Evolutionary conservation across 805 yeast genomes (phyloP).

Genomic region (Yamadazyma nakazawae): DNA sequence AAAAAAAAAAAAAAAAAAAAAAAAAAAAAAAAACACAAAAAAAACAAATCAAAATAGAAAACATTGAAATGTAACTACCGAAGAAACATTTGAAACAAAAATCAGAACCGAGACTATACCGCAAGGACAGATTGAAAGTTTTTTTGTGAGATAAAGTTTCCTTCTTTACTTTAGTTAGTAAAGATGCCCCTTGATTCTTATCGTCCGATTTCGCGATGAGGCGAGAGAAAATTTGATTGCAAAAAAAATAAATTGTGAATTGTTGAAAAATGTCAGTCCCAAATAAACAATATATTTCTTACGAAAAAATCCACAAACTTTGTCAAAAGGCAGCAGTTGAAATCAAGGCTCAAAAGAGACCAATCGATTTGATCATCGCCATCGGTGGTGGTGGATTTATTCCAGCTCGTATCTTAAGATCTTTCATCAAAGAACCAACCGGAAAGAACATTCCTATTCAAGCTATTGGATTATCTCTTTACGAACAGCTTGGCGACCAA

Average conservation of each 20-base stretch:
- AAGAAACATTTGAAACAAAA: no score
- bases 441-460: constrained; percentile 67
- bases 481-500: constrained; percentile 51
- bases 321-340: constrained; percentile 65
- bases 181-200: background rate
- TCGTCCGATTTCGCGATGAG: background rate
- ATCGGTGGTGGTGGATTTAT: constrained; percentile 76
- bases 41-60: no score
- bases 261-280: background rate
- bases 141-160: no score
- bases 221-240: background rate
- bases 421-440: constrained; percentile 56
- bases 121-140: no score
- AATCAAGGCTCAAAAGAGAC: constrained; percentile 41
- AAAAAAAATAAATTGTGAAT: background rate
- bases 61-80: no score
- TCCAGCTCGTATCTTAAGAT: constrained; percentile 64
- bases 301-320: constrained; percentile 78
- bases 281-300: constrained; percentile 62
- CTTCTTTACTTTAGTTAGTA: no score
- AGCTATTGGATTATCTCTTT: constrained; percentile 64
- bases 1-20: no score
- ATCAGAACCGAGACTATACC: no score
- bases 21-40: no score
- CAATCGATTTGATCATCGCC: constrained; percentile 59